Conservation (phyloP, 108 stramenopile species). For the Conticribra weissflogii region DNA sequence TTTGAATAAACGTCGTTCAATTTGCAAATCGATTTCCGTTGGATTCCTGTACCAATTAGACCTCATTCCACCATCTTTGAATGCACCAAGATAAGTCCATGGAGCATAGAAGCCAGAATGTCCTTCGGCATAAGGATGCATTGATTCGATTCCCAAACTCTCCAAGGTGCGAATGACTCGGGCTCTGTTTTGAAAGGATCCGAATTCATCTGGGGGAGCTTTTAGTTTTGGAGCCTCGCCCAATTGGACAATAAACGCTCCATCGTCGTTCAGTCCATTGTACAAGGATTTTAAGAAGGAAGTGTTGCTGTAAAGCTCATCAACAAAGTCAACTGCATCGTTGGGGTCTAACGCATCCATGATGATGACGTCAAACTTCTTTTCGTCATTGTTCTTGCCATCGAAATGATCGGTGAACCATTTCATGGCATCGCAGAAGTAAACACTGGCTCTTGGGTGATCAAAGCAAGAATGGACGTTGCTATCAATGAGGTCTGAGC, state of each 20-base stretch:
- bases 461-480: slow-evolving; percentile 65
- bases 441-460: slow-evolving; percentile 56
- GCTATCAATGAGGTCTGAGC: slow-evolving; percentile 56
- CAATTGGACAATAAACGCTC: slow-evolving; percentile 69
- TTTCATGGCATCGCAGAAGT: slow-evolving; percentile 42
- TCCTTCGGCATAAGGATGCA: slow-evolving; percentile 52
- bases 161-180: slow-evolving; percentile 53
- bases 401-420: slow-evolving; percentile 63
- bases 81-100: slow-evolving; percentile 64
- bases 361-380: slow-evolving; percentile 54
- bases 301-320: slow-evolving; percentile 44
- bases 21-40: slow-evolving; percentile 60
- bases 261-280: slow-evolving; percentile 52
- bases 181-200: slow-evolving; percentile 47
- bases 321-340: slow-evolving; percentile 49
- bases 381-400: slow-evolving; percentile 32
- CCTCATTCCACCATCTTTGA: slow-evolving; percentile 49
- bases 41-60: slow-evolving; percentile 62
- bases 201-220: slow-evolving; percentile 51
- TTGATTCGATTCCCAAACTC: slow-evolving; percentile 57
- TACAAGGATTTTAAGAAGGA: slow-evolving; percentile 57
- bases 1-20: slow-evolving; percentile 52
- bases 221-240: slow-evolving; percentile 48
- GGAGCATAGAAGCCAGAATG: slow-evolving; percentile 59
- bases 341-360: slow-evolving; percentile 62